phyloP scores from a whole-genome alignment of 1,139 yeast genomes.

The Scheffersomyces illinoinensis region DNA sequence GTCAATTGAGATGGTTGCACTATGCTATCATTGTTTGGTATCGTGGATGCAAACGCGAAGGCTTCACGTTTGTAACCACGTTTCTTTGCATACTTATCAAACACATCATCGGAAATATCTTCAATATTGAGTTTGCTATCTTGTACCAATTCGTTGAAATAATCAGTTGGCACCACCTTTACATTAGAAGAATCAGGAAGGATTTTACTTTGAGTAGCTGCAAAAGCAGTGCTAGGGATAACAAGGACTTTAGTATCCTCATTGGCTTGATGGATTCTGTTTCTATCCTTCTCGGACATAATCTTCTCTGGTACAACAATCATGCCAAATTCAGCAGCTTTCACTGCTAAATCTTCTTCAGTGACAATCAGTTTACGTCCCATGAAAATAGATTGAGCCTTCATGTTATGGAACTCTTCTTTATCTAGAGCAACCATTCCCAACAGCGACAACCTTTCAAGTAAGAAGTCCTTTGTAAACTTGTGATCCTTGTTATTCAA shows the following conservation, averaged over 20 bases:
- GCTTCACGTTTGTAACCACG: slow-evolving; percentile 43
- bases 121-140: slow-evolving; percentile 46
- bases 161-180: slow-evolving; percentile 62
- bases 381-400: slow-evolving; percentile 11
- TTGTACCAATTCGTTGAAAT: slow-evolving; percentile 57
- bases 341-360: slow-evolving; percentile 18
- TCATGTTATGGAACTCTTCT: slow-evolving; percentile 32
- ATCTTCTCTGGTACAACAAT: slow-evolving; percentile 41
- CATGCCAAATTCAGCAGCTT: slow-evolving; percentile 34
- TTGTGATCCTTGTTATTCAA: slow-evolving; percentile 17
- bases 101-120: slow-evolving; percentile 45
- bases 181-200: slow-evolving; percentile 58
- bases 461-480: slow-evolving; percentile 23
- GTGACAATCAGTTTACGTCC: slow-evolving; percentile 15
- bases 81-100: slow-evolving; percentile 46
- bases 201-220: slow-evolving; percentile 60
- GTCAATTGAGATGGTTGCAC: slow-evolving; percentile 6
- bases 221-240: slow-evolving; percentile 55
- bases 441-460: slow-evolving; percentile 43
- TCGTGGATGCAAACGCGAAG: slow-evolving; percentile 6
- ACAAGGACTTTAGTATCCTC: slow-evolving; percentile 46
- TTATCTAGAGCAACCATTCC: slow-evolving; percentile 31
- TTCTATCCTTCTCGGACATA: slow-evolving; percentile 9
- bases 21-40: slow-evolving; percentile 2
- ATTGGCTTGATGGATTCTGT: slow-evolving; percentile 11